phyloP scores from a whole-genome alignment of 163 green algal species.

The Chloromonas sp. region DNA sequence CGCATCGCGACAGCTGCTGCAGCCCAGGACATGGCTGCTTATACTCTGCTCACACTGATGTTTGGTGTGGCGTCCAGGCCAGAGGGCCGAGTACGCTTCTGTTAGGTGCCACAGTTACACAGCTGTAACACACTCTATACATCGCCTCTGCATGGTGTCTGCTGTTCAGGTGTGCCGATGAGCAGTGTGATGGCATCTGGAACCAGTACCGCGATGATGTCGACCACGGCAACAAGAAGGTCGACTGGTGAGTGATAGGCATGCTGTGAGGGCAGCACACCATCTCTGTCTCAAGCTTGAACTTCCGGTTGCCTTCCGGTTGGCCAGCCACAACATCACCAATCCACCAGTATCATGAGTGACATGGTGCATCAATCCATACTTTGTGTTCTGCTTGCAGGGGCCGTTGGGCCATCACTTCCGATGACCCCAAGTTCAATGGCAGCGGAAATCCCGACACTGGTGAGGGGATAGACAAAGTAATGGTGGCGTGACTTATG shows the following conservation, averaged over 20 bases:
- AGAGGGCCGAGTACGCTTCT: too few relatives aligned
- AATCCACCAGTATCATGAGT: too few relatives aligned
- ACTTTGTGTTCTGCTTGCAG: slow-evolving; percentile 5
- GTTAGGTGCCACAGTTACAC: too few relatives aligned
- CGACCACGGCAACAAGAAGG: slow-evolving; percentile 27
- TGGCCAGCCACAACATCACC: too few relatives aligned
- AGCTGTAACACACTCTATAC: too few relatives aligned
- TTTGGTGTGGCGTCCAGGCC: too few relatives aligned
- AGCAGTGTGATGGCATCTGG: slow-evolving; percentile 45
- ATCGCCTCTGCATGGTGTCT: too few relatives aligned
- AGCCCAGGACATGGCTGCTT: background rate
- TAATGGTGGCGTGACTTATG: background rate
- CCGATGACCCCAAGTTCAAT: slow-evolving; percentile 63
- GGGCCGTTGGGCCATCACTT: slow-evolving; percentile 69
- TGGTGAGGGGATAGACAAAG: slow-evolving; percentile 17
- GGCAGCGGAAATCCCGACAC: slow-evolving; percentile 62
- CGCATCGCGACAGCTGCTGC: too few relatives aligned
- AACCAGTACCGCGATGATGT: slow-evolving; percentile 34
- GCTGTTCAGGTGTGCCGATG: slow-evolving; percentile 10
- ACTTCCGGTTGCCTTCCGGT: too few relatives aligned
- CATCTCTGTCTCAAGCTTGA: too few relatives aligned
- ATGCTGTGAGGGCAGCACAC: too few relatives aligned
- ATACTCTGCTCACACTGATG: background rate
- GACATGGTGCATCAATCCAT: background rate
- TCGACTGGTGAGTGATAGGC: slow-evolving; percentile 40